Conservation (phyloP, 2,329 filamentous ascomycete genomes). For the Teratosphaeria gauchensis region DNA sequence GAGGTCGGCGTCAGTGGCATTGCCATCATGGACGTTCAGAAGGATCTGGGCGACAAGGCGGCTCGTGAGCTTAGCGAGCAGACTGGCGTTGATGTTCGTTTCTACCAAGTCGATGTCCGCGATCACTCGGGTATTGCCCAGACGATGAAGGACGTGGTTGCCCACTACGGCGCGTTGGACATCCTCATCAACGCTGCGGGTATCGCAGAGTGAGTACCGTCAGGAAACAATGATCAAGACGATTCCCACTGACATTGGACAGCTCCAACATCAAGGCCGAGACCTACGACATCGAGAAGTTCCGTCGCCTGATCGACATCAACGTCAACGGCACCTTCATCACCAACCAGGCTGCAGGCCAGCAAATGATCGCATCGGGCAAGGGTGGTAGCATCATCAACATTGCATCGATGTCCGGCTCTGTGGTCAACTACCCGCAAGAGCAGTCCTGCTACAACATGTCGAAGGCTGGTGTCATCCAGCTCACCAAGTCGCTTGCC, state of each 20-base stretch:
- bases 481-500: slow-evolving; percentile 69
- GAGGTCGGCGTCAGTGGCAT: slow-evolving; percentile 67
- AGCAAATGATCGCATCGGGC: slow-evolving; percentile 58
- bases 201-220: slow-evolving; percentile 56
- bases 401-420: slow-evolving; percentile 54
- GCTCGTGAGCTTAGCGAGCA: slow-evolving; percentile 61
- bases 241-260: not conserved
- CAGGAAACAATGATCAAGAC: not conserved
- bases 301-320: slow-evolving; percentile 70
- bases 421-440: slow-evolving; percentile 47
- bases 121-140: slow-evolving; percentile 60
- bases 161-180: slow-evolving; percentile 59
- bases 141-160: slow-evolving; percentile 56
- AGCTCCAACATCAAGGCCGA: slow-evolving; percentile 74
- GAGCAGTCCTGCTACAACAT: slow-evolving; percentile 78
- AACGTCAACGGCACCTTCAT: slow-evolving; percentile 74
- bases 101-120: slow-evolving; percentile 72
- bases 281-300: slow-evolving; percentile 65
- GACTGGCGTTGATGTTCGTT: slow-evolving; percentile 63
- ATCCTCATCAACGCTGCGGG: slow-evolving; percentile 72
- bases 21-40: slow-evolving; percentile 67
- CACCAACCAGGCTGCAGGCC: slow-evolving; percentile 51
- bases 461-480: slow-evolving; percentile 70
- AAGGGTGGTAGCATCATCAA: slow-evolving; percentile 66
- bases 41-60: slow-evolving; percentile 61